Evolutionary conservation across 768 basidiomycete species (phyloP), one percentile per base, ranked within the genome.

Genomic region (Hericium alpestre): DNA sequence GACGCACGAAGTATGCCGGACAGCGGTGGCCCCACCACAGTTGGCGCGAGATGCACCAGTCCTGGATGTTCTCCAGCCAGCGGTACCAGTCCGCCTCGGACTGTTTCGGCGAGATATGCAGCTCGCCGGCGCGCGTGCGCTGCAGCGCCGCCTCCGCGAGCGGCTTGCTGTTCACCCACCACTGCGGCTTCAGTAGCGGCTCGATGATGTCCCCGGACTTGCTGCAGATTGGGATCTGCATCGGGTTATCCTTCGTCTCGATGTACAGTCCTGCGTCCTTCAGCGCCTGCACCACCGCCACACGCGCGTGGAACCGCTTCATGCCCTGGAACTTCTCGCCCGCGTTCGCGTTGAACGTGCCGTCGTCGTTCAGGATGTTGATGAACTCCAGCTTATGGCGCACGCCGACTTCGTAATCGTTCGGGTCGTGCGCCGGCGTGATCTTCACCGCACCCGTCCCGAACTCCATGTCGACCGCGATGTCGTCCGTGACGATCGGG

Each of bases 381-480:
- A 99, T 86, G 67, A 96, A 95, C 49, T 89, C 84, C 20, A 99
- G 77, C 12, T 85, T 82, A 67, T 98, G 92, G 43, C 95, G 75
- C 65, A 83, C 66, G 10, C 93, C 96, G 62, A 93, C 93, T 62
- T 93, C 92, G 70, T 95, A 98, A 78, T 98, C 95, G 67, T 94
- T 94, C 15, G 85, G 89, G 69, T 98, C 96, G 67, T 98, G 96
- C 0, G 95, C 96, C 15, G 96, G 96, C 0, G 96, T 98, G 65
- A 98, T 97, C 75, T 99, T 98, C 53, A 98, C 95, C 0, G 95
- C 96, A 68, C 96, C 96, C 32, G 96, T 99, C 39, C 96, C 96
- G 64, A 98, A 98, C 10, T 80, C 78, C 85, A 92, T 96, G 67
- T 98, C 95, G 58, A 96, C 86, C 25, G 76, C 76, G 69, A 93